Conservation (phyloP, 345 rosid genomes). For the Dipteronia sinensis region DNA sequence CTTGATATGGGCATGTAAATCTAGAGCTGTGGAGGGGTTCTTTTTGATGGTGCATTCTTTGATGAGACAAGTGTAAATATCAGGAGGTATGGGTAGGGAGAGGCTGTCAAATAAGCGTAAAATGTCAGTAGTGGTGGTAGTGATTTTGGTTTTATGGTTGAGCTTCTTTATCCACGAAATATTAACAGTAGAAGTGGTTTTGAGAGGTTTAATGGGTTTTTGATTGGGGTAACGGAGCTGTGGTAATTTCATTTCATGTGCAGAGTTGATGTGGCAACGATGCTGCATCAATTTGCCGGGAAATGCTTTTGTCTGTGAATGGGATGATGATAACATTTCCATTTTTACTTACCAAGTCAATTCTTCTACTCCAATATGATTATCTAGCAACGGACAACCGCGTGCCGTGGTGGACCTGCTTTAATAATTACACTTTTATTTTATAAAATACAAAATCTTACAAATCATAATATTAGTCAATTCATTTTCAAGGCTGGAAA, state of each 20-base stretch:
- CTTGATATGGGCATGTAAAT: slow-evolving; percentile 45
- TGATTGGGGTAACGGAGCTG: background rate
- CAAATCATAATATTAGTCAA: too few species aligned
- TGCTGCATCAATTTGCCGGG: background rate
- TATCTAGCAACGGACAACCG: too few species aligned
- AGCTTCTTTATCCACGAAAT: background rate
- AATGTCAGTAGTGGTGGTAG: slow-evolving; percentile 40
- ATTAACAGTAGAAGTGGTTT: background rate
- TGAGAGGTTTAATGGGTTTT: background rate
- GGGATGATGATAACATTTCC: background rate
- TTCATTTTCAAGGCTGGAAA: too few species aligned
- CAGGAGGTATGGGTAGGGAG: slow-evolving; percentile 45
- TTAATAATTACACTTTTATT: too few species aligned
- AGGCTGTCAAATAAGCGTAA: slow-evolving; percentile 57
- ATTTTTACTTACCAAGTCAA: background rate
- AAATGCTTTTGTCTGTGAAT: background rate
- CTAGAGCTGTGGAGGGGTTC: slow-evolving; percentile 47
- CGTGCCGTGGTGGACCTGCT: too few species aligned
- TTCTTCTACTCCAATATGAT: too few species aligned
- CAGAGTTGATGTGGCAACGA: background rate
- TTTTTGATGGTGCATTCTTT: slow-evolving; percentile 52
- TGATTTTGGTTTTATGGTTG: background rate
- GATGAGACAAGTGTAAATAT: slow-evolving; percentile 54
- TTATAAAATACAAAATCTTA: too few species aligned
- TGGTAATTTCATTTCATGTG: background rate